Evolutionary conservation across 192 early-diverging fungal genomes (phyloP).

Genomic region (Podila clonocystis): DNA sequence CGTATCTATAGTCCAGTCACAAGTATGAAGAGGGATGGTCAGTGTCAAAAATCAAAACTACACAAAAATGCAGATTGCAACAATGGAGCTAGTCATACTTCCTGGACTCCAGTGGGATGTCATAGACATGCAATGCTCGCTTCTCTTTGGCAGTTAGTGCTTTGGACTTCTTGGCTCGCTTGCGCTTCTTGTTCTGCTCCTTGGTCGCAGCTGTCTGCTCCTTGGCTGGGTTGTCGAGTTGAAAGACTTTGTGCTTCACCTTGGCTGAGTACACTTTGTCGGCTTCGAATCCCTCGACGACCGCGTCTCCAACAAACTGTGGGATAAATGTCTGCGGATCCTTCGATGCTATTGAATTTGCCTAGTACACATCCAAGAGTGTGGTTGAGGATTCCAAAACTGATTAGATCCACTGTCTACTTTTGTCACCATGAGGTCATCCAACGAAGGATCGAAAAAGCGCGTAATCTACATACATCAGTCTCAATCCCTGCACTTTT

Average conservation of each 20-base stretch:
- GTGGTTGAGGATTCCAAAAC: neutral
- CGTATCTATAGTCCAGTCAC: slow-evolving; percentile 52
- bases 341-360: neutral
- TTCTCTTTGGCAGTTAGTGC: slow-evolving; percentile 72
- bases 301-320: slow-evolving; percentile 19
- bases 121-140: slow-evolving; percentile 66
- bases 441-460: neutral
- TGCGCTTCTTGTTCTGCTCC: slow-evolving; percentile 34
- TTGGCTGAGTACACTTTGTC: slow-evolving; percentile 55
- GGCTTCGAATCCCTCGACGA: slow-evolving; percentile 31
- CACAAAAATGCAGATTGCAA: neutral
- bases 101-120: slow-evolving; percentile 67
- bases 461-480: slow-evolving; percentile 8
- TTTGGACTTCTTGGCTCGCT: slow-evolving; percentile 57
- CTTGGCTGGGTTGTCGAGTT: slow-evolving; percentile 63
- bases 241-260: slow-evolving; percentile 60
- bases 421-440: neutral
- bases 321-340: slow-evolving; percentile 18
- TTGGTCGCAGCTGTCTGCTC: slow-evolving; percentile 25
- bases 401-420: neutral
- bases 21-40: neutral
- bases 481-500: slow-evolving; percentile 18
- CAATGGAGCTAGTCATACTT: slow-evolving; percentile 32
- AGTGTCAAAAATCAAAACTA: neutral
- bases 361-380: neutral